phyloP scores from a whole-genome alignment of 495 filamentous ascomycete genomes.

The Oleoguttula mirabilis region DNA sequence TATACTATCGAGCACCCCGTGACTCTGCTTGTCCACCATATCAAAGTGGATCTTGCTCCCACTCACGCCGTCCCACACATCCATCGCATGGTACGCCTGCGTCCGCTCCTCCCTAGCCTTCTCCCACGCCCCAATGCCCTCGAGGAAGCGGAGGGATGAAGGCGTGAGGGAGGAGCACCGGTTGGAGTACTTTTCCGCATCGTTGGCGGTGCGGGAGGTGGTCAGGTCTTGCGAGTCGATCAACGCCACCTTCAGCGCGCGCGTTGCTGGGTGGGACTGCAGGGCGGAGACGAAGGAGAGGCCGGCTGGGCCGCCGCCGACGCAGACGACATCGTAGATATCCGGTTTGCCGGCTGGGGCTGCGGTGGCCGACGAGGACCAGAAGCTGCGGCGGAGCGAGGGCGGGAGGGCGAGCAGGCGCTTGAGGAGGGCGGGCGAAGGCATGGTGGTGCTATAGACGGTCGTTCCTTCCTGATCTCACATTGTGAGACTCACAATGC shows the following conservation, averaged over 20 bases:
- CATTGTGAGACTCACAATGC: no score
- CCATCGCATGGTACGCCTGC: slow-evolving; percentile 84
- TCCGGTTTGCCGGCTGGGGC: slow-evolving; percentile 30
- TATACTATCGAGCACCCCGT: slow-evolving; percentile 11
- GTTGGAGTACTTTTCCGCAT: slow-evolving; percentile 73
- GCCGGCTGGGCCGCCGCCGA: slow-evolving; percentile 93
- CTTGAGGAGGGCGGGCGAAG: not conserved
- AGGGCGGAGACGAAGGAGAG: slow-evolving; percentile 78
- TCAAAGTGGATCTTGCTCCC: slow-evolving; percentile 82
- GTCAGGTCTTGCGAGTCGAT: slow-evolving; percentile 77
- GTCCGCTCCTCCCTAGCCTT: slow-evolving; percentile 57
- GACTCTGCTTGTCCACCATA: slow-evolving; percentile 34
- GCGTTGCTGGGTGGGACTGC: slow-evolving; percentile 61
- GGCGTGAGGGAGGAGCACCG: slow-evolving; percentile 91
- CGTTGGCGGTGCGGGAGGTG: slow-evolving; percentile 46
- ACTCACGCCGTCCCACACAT: slow-evolving; percentile 91
- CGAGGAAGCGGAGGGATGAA: slow-evolving; percentile 44
- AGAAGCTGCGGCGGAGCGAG: slow-evolving; percentile 8
- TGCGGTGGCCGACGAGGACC: slow-evolving; percentile 1
- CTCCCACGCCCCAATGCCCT: slow-evolving; percentile 71
- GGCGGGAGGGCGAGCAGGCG: slow-evolving; percentile 15
- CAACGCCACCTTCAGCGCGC: slow-evolving; percentile 70
- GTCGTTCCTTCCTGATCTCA: no score
- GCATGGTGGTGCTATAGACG: no score
- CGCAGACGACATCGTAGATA: slow-evolving; percentile 88